phyloP scores from a whole-genome alignment of 1,284 basidiomycete genomes.

The Heterobasidion occidentale region DNA sequence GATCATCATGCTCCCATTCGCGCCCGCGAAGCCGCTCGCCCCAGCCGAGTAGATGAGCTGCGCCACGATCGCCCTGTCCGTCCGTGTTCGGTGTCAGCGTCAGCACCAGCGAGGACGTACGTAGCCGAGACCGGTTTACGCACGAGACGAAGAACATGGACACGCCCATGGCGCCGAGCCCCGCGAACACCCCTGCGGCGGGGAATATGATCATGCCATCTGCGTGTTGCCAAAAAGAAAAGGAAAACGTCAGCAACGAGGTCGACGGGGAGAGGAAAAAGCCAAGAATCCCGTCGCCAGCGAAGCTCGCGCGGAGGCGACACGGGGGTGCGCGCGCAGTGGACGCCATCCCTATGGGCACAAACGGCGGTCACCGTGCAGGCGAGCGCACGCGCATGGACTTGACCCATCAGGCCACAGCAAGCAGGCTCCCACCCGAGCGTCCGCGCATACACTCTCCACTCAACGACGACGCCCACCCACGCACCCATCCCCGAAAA shows the following conservation, averaged over 20 bases:
- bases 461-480: too few relatives aligned
- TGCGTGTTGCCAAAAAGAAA: slow-evolving; percentile 14
- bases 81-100: too few relatives aligned
- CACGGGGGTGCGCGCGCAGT: too few relatives aligned
- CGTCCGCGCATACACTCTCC: too few relatives aligned
- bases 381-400: neutral
- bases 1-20: slow-evolving; percentile 99
- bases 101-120: neutral
- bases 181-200: slow-evolving; percentile 70
- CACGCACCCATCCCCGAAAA: too few relatives aligned
- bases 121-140: neutral
- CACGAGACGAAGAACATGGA: slow-evolving; percentile 91
- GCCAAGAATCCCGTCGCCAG: too few relatives aligned
- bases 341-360: too few relatives aligned
- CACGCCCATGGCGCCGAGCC: slow-evolving; percentile 85
- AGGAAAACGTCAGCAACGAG: too few relatives aligned
- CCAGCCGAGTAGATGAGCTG: slow-evolving; percentile 86
- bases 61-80: slow-evolving; percentile 55
- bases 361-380: neutral
- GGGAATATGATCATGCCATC: slow-evolving; percentile 92
- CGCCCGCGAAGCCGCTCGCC: slow-evolving; percentile 83
- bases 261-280: too few relatives aligned
- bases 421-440: too few relatives aligned
- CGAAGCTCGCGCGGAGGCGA: too few relatives aligned
- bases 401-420: too few relatives aligned